Percentiles rank a stretch among this genome's conserved stretches.
Conservation (phyloP, 1,139 yeast genomes). For the Tardiomyces digboiensis region DNA sequence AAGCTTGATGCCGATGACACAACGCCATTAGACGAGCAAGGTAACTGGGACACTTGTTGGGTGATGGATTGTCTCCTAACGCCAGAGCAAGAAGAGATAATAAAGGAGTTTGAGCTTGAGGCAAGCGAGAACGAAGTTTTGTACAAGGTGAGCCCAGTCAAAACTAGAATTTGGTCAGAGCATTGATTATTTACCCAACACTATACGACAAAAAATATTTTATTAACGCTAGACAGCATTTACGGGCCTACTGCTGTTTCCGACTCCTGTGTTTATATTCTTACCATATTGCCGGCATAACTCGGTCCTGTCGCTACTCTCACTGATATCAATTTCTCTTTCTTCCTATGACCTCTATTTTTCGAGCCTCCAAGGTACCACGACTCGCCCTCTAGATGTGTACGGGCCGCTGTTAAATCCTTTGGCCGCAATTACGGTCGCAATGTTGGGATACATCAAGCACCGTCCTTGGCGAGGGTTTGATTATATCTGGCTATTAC, state of each 20-base stretch:
- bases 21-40: background rate
- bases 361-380: background rate
- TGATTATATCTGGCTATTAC: constrained; percentile 26
- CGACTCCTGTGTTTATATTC: constrained; percentile 23
- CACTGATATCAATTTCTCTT: constrained; percentile 17
- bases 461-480: constrained; percentile 21
- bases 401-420: constrained; percentile 4
- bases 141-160: constrained; percentile 3
- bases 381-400: background rate
- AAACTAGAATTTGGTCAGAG: too few species aligned
- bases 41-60: too few species aligned
- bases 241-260: constrained; percentile 18
- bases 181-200: too few species aligned
- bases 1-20: background rate
- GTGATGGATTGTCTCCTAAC: too few species aligned
- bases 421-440: constrained; percentile 15
- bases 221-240: constrained; percentile 6
- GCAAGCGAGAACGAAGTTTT: constrained; percentile 16
- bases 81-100: constrained; percentile 21
- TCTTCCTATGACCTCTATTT: constrained; percentile 12
- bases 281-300: constrained; percentile 23
- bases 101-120: constrained; percentile 17
- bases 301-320: constrained; percentile 21
- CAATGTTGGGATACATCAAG: constrained; percentile 15
- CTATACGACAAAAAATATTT: too few species aligned